Conservation (phyloP, 1,284 basidiomycete genomes). For the Irpex sp. region DNA sequence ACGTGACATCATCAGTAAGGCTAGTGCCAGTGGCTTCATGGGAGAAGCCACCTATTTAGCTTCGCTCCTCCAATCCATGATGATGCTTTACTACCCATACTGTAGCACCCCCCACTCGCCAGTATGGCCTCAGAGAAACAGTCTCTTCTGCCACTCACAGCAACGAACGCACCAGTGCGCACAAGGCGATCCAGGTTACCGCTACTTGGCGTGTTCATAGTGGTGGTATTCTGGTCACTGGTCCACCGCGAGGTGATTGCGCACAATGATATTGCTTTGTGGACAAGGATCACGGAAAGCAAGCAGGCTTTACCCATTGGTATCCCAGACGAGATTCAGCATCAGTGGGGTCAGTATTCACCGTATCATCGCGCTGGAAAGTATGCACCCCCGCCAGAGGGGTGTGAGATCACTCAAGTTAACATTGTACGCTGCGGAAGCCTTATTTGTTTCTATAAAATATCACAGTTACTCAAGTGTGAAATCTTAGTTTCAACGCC, state of each 20-base stretch:
- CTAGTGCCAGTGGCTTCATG: too few relatives aligned
- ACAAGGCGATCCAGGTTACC: neutral
- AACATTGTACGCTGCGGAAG: conserved; percentile 17
- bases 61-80: neutral
- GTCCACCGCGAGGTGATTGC: neutral
- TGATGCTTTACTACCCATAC: neutral
- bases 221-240: neutral
- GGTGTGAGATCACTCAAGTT: conserved; percentile 54
- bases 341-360: conserved; percentile 52
- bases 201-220: neutral
- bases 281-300: neutral
- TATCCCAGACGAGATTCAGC: conserved; percentile 19
- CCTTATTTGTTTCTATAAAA: neutral
- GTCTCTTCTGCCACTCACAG: neutral
- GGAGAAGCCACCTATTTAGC: neutral
- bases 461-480: neutral
- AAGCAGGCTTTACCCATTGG: conserved; percentile 11
- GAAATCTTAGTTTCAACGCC: conserved; percentile 65
- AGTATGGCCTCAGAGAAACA: neutral
- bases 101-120: neutral
- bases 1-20: neutral
- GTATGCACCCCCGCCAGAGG: conserved; percentile 41
- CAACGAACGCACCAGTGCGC: neutral
- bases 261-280: neutral
- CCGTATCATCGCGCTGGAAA: conserved; percentile 46